These are phyloP conservation scores for Phytophthora sojae DNA, from an alignment of 352 stramenopile species.

Conservation along the genomic window DNA sequence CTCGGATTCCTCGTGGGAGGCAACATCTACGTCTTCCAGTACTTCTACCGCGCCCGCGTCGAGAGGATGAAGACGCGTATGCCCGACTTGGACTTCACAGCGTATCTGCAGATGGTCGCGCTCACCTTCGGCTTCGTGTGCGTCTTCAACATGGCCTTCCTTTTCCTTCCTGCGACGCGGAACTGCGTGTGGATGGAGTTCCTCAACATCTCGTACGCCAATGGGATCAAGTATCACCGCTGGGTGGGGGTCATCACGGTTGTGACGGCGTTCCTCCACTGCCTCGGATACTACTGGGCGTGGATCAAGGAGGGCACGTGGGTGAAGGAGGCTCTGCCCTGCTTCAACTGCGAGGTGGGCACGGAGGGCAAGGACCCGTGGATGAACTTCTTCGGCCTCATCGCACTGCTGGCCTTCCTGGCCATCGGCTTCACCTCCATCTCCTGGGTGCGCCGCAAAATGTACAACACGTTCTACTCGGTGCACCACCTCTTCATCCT, in stretches of 20 bases:
- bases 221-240: conserved; percentile 62
- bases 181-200: conserved; percentile 70
- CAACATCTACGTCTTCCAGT: conserved; percentile 43
- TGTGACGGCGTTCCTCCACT: conserved; percentile 44
- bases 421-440: conserved; percentile 52
- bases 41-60: conserved; percentile 14
- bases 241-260: conserved; percentile 53
- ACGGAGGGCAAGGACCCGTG: conserved; percentile 39
- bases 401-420: conserved; percentile 51
- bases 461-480: conserved; percentile 24
- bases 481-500: conserved; percentile 61
- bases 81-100: conserved; percentile 15
- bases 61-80: conserved; percentile 12
- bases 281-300: conserved; percentile 37
- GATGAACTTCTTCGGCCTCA: conserved; percentile 60
- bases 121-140: conserved; percentile 47
- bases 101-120: conserved; percentile 41
- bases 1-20: conserved; percentile 30
- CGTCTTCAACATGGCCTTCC: conserved; percentile 60
- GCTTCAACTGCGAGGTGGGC: conserved; percentile 50
- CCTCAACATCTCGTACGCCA: conserved; percentile 63
- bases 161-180: conserved; percentile 50
- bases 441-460: conserved; percentile 30
- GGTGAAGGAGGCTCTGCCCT: conserved; percentile 29
- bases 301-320: conserved; percentile 30